Conservation (phyloP, 208 protist genomes). For the Vickermania spadyakhi region DNA sequence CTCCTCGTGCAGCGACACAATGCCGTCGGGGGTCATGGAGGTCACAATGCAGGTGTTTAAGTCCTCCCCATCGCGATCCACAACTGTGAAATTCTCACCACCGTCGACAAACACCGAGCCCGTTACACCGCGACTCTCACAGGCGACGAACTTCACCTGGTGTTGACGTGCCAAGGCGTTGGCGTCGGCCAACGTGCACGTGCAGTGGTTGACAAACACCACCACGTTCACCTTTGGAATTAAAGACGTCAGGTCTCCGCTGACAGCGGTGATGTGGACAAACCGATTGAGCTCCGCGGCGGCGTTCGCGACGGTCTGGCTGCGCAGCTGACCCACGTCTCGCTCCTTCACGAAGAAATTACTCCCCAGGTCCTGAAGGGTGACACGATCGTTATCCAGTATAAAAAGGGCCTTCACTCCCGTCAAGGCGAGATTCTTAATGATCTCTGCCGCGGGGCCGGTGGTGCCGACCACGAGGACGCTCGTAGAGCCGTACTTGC, state of each 20-base stretch:
- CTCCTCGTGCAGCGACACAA: conserved; percentile 83
- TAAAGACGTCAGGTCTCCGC: conserved; percentile 10
- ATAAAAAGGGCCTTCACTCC: conserved; percentile 67
- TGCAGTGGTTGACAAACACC: conserved; percentile 67
- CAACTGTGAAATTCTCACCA: conserved; percentile 42
- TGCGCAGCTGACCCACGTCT: conserved; percentile 57
- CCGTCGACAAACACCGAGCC: conserved; percentile 82
- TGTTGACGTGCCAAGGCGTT: conserved; percentile 48
- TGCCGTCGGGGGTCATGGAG: conserved; percentile 40
- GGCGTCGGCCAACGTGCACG: conserved; percentile 29
- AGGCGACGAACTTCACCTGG: conserved; percentile 69
- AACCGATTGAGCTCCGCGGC: conserved; percentile 88
- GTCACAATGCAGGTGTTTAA: conserved; percentile 75
- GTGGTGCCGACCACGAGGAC: conserved; percentile 80
- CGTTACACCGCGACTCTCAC: conserved; percentile 70
- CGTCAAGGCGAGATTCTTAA: conserved; percentile 87
- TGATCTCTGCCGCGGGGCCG: conserved; percentile 81
- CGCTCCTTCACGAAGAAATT: conserved; percentile 67
- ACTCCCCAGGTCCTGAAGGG: conserved; percentile 52
- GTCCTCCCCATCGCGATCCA: conserved; percentile 84
- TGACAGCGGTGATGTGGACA: conserved; percentile 47
- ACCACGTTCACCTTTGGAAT: conserved; percentile 53
- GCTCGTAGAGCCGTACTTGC: conserved; percentile 65
- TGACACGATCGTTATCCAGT: conserved; percentile 31
- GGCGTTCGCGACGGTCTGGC: conserved; percentile 30